Percentiles rank a stretch among this genome's conserved stretches.
Conservation (phyloP, 495 filamentous ascomycete species). For the Tuber borchii region DNA sequence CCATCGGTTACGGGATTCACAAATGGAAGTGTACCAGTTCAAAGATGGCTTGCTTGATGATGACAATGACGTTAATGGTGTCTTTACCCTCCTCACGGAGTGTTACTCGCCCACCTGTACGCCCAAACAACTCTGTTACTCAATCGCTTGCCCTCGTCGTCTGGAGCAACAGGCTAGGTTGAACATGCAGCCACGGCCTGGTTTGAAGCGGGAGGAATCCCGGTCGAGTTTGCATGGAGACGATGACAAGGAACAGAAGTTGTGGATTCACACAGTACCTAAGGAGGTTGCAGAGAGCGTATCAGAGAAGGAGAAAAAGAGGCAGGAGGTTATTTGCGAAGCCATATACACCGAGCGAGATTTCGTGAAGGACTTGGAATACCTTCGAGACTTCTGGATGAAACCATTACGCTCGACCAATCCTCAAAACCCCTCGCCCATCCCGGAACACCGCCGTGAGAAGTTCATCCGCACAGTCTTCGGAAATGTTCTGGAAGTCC, state of each 20-base stretch:
- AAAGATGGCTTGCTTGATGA: constrained; percentile 88
- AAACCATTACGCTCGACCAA: constrained; percentile 68
- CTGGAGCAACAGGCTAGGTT: constrained; percentile 90
- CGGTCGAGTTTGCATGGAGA: constrained; percentile 74
- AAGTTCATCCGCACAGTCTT: constrained; percentile 92
- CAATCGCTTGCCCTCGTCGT: constrained; percentile 90
- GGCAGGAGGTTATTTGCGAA: constrained; percentile 96
- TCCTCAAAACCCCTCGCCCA: constrained; percentile 65
- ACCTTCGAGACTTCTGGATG: constrained; percentile 98
- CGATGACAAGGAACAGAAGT: constrained; percentile 91
- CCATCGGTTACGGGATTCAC: constrained; percentile 84
- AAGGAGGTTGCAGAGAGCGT: constrained; percentile 89
- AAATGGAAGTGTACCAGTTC: constrained; percentile 91
- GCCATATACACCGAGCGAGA: constrained; percentile 98
- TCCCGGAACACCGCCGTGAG: constrained; percentile 80
- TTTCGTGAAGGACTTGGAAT: constrained; percentile 98
- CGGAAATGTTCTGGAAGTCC: constrained; percentile 90
- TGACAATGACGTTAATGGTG: constrained; percentile 76
- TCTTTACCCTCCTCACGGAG: constrained; percentile 91
- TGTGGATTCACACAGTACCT: constrained; percentile 98
- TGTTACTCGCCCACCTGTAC: constrained; percentile 98
- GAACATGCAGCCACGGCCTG: constrained; percentile 85
- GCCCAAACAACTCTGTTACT: constrained; percentile 89
- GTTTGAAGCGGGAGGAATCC: constrained; percentile 73
- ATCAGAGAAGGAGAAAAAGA: constrained; percentile 86